Base-by-base conservation (phyloP, 2,329 filamentous ascomycete genomes). In the Neofusicoccum laricinum region DNA sequence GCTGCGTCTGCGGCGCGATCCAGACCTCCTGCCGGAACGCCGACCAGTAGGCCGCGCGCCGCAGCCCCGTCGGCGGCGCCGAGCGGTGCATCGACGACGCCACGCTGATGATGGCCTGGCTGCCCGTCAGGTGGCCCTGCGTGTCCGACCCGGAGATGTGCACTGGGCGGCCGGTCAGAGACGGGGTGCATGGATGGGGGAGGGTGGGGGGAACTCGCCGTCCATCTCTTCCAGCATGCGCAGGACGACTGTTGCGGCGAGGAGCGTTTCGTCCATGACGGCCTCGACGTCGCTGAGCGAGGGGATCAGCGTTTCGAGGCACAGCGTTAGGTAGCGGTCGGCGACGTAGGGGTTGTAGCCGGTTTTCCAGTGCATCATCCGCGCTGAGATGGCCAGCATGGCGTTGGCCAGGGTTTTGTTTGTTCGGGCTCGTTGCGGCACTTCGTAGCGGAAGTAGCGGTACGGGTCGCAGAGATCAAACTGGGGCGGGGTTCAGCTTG, bases 211-310 rank as follows among this genome's bases (percentile, higher is more conserved):
- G 10, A 12, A 53, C 61, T 17, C 65, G 74, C 72, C 78, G 57
- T 79, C 78, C 69, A 78, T 79, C 62, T 80, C 78, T 66, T 80
- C 78, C 21, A 78, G 68, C 10, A 79, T 68, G 11, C 78, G 72
- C 11, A 80, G 64, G 21, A 80, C 76, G 12, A 79, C 75, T 1
- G 77, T 79, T 1, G 78, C 77, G 43, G 78, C 76, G 21, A 79
- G 69, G 1, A 80, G 69, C 32, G 76, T 73, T 62, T 79, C 77
- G 50, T 79, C 77, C 58, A 74, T 74, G 21, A 76, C 76, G 15
- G 77, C 72, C n/a, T 74, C 69, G 25, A 73, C 74, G 30, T 80
- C 71, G 64, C 77, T 74, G 2, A 80, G 66, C 1, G 75, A 74
- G 2, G 78, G 77, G 2, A 79, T 79, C 17, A 79, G 63, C 2